Conservation (phyloP, 2,329 filamentous ascomycete genomes). For the Cladosporium oxysporum region DNA sequence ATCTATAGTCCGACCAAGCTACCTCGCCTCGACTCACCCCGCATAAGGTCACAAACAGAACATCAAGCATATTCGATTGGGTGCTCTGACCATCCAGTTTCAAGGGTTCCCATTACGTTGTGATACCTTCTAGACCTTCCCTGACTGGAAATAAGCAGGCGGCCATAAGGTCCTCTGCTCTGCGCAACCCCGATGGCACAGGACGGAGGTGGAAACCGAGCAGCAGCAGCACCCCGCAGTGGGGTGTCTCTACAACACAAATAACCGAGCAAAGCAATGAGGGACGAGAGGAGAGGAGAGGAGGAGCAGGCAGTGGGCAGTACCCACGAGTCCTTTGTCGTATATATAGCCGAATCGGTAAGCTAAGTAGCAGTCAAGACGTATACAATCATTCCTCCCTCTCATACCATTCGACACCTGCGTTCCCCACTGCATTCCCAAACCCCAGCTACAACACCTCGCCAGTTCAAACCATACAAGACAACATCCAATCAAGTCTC, state of each 20-base stretch:
- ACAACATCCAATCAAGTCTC: neutral
- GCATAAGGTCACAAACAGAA: neutral
- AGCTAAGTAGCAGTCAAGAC: neutral
- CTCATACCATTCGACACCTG: neutral
- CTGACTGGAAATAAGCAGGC: constrained; percentile 1
- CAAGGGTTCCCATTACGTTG: neutral
- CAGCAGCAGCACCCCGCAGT: constrained; percentile 1
- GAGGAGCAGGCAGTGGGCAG: neutral
- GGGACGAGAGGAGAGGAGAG: constrained; percentile 9
- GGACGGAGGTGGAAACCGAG: constrained; percentile 1
- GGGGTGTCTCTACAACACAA: constrained; percentile 1
- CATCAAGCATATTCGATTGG: neutral
- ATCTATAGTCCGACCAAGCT: neutral
- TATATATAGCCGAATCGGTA: neutral
- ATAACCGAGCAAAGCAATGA: constrained; percentile 9
- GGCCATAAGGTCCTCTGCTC: neutral
- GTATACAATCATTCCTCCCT: neutral
- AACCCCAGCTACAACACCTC: neutral
- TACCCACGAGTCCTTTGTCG: neutral
- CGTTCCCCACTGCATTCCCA: neutral
- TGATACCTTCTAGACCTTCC: neutral
- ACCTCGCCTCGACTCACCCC: neutral
- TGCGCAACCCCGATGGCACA: neutral
- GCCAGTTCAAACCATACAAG: neutral
- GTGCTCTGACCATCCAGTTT: neutral